Base-by-base conservation (phyloP, 2,329 filamentous ascomycete species). In the Coniochaeta pulveracea region DNA sequence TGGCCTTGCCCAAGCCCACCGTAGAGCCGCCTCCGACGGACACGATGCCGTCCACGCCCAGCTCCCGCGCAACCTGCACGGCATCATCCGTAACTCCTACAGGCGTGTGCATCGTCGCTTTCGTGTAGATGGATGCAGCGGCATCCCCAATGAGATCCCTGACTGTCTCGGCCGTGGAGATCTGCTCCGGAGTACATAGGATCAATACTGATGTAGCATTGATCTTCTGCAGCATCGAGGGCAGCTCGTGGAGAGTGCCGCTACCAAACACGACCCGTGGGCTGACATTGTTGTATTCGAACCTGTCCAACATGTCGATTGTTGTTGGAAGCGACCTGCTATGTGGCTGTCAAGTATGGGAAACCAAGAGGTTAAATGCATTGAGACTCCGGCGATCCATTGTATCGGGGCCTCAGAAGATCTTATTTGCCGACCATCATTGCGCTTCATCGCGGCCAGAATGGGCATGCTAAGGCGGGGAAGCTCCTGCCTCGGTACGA, bases 11-110 rank as follows among this genome's bases (percentile, higher is more conserved):
- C n/a, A 80, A 53, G 1, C 75, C 74, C 34, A 71, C 72, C 0
- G 72, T 76, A 44, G 68, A 74, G 26, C 74, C 74, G 29, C 73
- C 74, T 10, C 73, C 73, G 42, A 78, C 69, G 12, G 69, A 75
- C 22, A 76, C 54, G 19, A 78, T 52, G 17, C 60, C 63, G 47
- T 78, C 73, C 4, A 68, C 69, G 3, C 51, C 52, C 11, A 57
- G 49, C 0, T 54, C 49, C 35, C 56, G 54, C 1, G 63, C 56
- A 35, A 64, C 63, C 3, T 55, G 52, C n/a, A 75, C 43, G 1
- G 73, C 73, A 44, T 64, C 60, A 14, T 75, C 64, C 3, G 73
- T 77, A 35, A 77, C 53, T 38, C 67, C 47, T 4, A 58, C 63
- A 1, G 72, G 75, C 0, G 73, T 79, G 52, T 79, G 74, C 72